These are phyloP conservation scores for Rugonectria rugulosa DNA, from an alignment of 2,329 filamentous ascomycete species.

Conservation along the genomic window DNA sequence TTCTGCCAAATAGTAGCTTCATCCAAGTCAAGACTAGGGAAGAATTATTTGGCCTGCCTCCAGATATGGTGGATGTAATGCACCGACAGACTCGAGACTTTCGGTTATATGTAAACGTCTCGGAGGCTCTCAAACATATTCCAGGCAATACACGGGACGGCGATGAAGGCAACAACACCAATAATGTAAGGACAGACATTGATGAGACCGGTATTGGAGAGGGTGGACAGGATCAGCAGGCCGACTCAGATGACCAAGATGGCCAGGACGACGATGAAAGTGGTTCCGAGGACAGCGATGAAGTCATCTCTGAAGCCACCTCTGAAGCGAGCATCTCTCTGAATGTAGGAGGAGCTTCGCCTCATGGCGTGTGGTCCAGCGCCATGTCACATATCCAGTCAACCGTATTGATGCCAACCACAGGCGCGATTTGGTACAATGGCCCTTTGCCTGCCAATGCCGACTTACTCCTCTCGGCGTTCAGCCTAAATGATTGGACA, in stretches of 20 bases:
- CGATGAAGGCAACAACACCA: conserved; percentile 24
- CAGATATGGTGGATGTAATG: conserved; percentile 29
- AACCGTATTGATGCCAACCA: too few species aligned
- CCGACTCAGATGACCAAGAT: not conserved
- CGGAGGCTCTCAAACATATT: conserved; percentile 33
- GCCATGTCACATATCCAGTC: too few species aligned
- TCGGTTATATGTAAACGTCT: conserved; percentile 35
- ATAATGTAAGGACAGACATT: conserved; percentile 27
- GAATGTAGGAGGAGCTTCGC: too few species aligned
- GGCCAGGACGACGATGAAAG: not conserved
- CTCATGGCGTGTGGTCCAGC: too few species aligned
- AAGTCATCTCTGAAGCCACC: too few species aligned
- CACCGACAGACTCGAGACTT: conserved; percentile 13
- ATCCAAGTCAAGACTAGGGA: conserved; percentile 44
- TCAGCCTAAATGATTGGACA: too few species aligned
- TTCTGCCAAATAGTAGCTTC: conserved; percentile 55
- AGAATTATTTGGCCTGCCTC: conserved; percentile 44
- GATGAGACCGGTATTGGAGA: conserved; percentile 3
- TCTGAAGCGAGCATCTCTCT: too few species aligned
- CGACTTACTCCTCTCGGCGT: too few species aligned
- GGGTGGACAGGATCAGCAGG: not conserved
- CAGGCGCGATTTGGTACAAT: too few species aligned
- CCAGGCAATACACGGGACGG: conserved; percentile 43
- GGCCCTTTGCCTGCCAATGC: too few species aligned
- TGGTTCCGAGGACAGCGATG: too few species aligned